Percentiles rank a stretch among this genome's conserved stretches.
Evolutionary conservation across 441 rosid species (phyloP).

Genomic region (Mallotus repandus): DNA sequence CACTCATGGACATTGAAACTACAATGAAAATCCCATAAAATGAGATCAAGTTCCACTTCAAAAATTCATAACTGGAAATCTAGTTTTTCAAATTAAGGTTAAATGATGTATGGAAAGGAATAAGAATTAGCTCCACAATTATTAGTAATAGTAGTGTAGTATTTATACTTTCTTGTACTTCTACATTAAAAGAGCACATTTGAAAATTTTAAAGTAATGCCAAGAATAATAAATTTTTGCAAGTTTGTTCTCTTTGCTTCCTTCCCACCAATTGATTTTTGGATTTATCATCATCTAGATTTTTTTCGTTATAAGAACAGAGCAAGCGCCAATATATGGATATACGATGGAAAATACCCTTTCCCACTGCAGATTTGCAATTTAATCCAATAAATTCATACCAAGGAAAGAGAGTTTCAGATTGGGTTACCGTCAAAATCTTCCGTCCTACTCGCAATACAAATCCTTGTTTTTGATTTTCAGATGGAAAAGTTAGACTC

Average conservation of each 20-base stretch:
- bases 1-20: too few relatives aligned
- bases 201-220: not conserved
- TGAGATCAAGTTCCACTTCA: not conserved
- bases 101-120: not conserved
- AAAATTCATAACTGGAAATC: not conserved
- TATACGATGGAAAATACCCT: not conserved
- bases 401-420: constrained; percentile 21
- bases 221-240: not conserved
- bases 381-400: not conserved
- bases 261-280: not conserved
- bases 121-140: not conserved
- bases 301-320: not conserved
- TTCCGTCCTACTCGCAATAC: constrained; percentile 53
- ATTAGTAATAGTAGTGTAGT: not conserved
- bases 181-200: not conserved
- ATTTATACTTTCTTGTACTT: not conserved
- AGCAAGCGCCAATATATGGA: not conserved
- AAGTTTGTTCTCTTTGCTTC: not conserved
- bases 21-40: too few relatives aligned
- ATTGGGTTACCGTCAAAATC: constrained; percentile 60
- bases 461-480: constrained; percentile 43
- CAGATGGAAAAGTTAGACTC: constrained; percentile 24
- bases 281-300: not conserved
- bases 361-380: not conserved
- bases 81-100: not conserved